A percentile compares a stretch with the other conserved stretches of the same genome.
These are phyloP conservation scores for Phytophthora pinifolia DNA, from an alignment of 352 stramenopile genomes.

Conservation along the genomic window DNA sequence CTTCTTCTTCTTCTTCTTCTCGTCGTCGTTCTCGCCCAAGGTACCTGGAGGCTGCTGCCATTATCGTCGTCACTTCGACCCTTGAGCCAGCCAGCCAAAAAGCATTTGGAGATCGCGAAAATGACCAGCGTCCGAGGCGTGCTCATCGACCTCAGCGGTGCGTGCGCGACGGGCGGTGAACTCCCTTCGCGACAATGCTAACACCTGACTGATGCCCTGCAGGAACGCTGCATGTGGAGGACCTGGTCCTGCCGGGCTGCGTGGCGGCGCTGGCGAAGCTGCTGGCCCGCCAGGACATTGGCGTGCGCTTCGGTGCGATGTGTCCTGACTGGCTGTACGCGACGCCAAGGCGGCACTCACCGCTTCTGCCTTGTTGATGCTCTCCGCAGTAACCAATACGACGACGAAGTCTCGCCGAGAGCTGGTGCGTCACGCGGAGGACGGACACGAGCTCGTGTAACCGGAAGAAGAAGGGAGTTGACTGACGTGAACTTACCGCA, in stretches of 20 bases:
- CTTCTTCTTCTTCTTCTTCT: too few relatives aligned
- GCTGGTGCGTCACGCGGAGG: constrained; percentile 27
- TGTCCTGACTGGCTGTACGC: too few relatives aligned
- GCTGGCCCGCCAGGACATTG: constrained; percentile 28
- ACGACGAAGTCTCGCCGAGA: constrained; percentile 55
- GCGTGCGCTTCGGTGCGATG: constrained; percentile 50
- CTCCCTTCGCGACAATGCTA: neutral
- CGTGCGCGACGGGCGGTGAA: constrained; percentile 1
- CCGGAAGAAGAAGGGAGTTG: too few relatives aligned
- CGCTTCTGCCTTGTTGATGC: neutral
- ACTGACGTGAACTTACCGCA: constrained; percentile 5
- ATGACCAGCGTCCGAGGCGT: constrained; percentile 41
- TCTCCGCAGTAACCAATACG: constrained; percentile 57
- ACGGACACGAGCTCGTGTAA: too few relatives aligned
- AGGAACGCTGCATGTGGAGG: constrained; percentile 60
- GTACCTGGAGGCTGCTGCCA: too few relatives aligned
- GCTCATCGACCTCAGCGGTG: constrained; percentile 59
- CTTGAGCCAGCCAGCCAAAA: too few relatives aligned
- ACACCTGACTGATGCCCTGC: neutral
- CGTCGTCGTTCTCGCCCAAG: too few relatives aligned
- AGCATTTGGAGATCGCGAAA: neutral
- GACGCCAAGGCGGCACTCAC: too few relatives aligned
- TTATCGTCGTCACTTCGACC: too few relatives aligned
- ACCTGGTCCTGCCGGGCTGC: constrained; percentile 42
- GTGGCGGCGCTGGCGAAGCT: constrained; percentile 40